Conservation (phyloP, 2,329 filamentous ascomycete genomes). For the Cryphonectria carpinicola region DNA sequence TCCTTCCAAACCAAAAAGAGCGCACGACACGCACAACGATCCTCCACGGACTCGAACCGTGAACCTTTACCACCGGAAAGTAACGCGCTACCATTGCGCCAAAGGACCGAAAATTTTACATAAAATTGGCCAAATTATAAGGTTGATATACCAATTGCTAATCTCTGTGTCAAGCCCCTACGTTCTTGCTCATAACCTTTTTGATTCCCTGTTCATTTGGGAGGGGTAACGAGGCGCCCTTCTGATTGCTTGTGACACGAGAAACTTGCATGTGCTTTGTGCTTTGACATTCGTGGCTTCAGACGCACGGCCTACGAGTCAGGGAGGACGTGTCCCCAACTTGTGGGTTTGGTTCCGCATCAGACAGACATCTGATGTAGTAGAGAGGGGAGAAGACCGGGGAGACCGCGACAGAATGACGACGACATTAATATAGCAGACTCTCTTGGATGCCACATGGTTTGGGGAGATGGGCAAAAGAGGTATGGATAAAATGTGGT, state of each 20-base stretch:
- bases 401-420: not conserved
- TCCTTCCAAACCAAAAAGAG: not conserved
- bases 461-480: not conserved
- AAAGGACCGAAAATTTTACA: slow-evolving; percentile 28
- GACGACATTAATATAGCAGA: not conserved
- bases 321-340: not conserved
- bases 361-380: not conserved
- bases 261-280: not conserved
- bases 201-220: not conserved
- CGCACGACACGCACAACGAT: slow-evolving; percentile 21
- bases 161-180: not conserved
- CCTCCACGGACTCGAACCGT: slow-evolving; percentile 9
- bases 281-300: not conserved
- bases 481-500: not conserved
- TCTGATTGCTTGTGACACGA: not conserved
- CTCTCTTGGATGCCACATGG: not conserved
- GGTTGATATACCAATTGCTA: not conserved
- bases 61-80: slow-evolving; percentile 20
- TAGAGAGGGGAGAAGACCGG: not conserved
- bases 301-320: not conserved
- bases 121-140: not conserved
- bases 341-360: not conserved
- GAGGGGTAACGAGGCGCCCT: not conserved
- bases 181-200: not conserved
- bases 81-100: slow-evolving; percentile 34